Percentiles rank a stretch among this genome's conserved stretches.
Evolutionary conservation across 1,284 basidiomycete species (phyloP).

Genomic region (Phylloboletellus chloephorus): DNA sequence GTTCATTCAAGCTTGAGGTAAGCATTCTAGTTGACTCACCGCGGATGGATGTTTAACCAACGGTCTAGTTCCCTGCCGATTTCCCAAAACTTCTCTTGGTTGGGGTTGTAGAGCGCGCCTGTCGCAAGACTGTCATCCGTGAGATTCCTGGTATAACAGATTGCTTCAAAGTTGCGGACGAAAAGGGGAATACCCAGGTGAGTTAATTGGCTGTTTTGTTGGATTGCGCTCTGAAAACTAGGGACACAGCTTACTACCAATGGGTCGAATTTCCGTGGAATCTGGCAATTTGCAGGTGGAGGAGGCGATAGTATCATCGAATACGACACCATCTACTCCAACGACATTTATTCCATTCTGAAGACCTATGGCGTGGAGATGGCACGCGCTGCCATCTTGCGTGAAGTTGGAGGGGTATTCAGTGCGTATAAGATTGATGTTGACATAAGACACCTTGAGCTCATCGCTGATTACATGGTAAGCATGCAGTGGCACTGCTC

Average conservation of each 20-base stretch:
- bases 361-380: slow-evolving; percentile 97
- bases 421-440: slow-evolving; percentile 98
- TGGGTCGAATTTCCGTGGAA: slow-evolving; percentile 87
- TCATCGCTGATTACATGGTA: slow-evolving; percentile 99
- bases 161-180: slow-evolving; percentile 60
- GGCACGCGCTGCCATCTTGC: slow-evolving; percentile 87
- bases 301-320: slow-evolving; percentile 68
- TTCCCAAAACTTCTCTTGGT: slow-evolving; percentile 90
- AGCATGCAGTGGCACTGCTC: slow-evolving; percentile 22
- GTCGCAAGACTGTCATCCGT: slow-evolving; percentile 78
- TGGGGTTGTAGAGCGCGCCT: slow-evolving; percentile 84
- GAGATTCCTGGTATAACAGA: slow-evolving; percentile 85
- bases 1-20: slow-evolving; percentile 80
- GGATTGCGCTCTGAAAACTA: slow-evolving; percentile 1
- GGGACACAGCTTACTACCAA: slow-evolving; percentile 67
- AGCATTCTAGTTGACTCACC: slow-evolving; percentile 25
- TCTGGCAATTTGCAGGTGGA: slow-evolving; percentile 82
- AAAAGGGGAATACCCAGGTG: slow-evolving; percentile 52
- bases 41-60: slow-evolving; percentile 1
- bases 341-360: slow-evolving; percentile 92
- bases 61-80: slow-evolving; percentile 53
- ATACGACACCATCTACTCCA: slow-evolving; percentile 83
- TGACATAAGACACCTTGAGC: slow-evolving; percentile 88
- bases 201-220: slow-evolving; percentile 13
- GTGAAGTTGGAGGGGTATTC: slow-evolving; percentile 90